phyloP scores from a whole-genome alignment of 208 protist species.

The Crithidia brevicula region DNA sequence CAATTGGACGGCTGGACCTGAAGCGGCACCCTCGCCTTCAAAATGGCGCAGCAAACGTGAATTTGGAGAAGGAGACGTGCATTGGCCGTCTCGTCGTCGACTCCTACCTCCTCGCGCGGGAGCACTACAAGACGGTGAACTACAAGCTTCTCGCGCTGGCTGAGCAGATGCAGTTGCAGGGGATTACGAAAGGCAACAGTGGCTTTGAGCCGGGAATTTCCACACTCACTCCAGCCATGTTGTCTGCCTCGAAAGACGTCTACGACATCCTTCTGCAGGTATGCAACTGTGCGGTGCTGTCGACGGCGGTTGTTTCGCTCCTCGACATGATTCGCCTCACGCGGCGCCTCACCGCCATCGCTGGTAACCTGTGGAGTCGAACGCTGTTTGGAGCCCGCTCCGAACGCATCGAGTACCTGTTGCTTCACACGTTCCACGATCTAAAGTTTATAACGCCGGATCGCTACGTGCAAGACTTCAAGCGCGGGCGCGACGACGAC shows the following conservation, averaged over 20 bases:
- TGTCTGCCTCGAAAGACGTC: conserved; percentile 47
- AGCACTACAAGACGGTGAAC: conserved; percentile 93
- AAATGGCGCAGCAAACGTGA: conserved; percentile 14
- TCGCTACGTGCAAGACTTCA: conserved; percentile 79
- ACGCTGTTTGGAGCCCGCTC: conserved; percentile 95
- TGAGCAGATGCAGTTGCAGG: conserved; percentile 72
- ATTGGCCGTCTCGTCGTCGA: conserved; percentile 95
- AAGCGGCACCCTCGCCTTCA: conserved; percentile 74
- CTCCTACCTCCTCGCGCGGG: conserved; percentile 92
- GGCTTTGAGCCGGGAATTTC: conserved; percentile 69
- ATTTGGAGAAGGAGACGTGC: conserved; percentile 87
- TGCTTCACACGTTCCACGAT: conserved; percentile 97
- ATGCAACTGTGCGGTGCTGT: conserved; percentile 79
- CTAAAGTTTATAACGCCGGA: conserved; percentile 97
- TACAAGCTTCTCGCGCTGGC: conserved; percentile 89
- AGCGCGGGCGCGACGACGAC: conserved; percentile 66
- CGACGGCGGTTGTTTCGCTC: conserved; percentile 90
- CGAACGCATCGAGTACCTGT: conserved; percentile 98
- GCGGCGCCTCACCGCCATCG: conserved; percentile 96
- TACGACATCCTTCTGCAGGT: conserved; percentile 76
- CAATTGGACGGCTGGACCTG: conserved; percentile 87
- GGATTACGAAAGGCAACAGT: conserved; percentile 58
- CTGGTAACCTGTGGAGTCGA: conserved; percentile 97
- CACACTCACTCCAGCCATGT: conserved; percentile 51
- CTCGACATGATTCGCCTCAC: conserved; percentile 97